phyloP scores from a whole-genome alignment of 139 green algal genomes.

The Coelastrella sp. region DNA sequence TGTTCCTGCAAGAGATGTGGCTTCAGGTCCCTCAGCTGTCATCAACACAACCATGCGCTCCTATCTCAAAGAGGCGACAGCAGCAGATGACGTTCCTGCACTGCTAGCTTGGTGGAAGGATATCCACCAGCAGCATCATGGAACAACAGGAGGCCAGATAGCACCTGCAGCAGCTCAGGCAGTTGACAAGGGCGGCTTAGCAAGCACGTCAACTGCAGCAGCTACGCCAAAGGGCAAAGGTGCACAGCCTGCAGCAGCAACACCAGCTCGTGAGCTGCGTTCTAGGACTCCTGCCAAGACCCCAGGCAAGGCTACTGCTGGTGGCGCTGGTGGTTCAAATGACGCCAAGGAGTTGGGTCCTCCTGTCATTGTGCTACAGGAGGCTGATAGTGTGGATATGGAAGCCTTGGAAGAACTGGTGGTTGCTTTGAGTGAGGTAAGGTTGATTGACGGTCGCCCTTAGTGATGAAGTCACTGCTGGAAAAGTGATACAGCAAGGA shows the following conservation, averaged over 20 bases:
- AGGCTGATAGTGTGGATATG: slow-evolving; percentile 17
- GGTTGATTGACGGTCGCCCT: background rate
- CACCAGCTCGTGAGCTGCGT: slow-evolving; percentile 1
- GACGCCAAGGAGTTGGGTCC: background rate
- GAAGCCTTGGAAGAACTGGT: slow-evolving; percentile 47
- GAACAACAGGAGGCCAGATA: background rate
- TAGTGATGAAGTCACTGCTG: background rate
- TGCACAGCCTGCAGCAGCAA: slow-evolving; percentile 13
- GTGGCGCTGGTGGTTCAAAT: background rate
- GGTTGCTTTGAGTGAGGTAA: slow-evolving; percentile 39
- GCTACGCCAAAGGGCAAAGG: background rate
- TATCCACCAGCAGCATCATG: background rate
- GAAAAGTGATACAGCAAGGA: no score
- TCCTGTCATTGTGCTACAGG: slow-evolving; percentile 44
- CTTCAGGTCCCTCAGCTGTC: background rate
- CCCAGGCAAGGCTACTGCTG: background rate
- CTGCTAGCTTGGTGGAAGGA: slow-evolving; percentile 44
- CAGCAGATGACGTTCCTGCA: slow-evolving; percentile 41
- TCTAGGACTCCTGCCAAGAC: background rate
- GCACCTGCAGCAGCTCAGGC: background rate
- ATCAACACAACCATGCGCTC: slow-evolving; percentile 27
- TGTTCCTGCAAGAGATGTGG: background rate
- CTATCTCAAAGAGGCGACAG: slow-evolving; percentile 5
- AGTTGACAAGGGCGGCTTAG: background rate
- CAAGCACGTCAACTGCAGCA: background rate